phyloP scores from a whole-genome alignment of 306 rosid genomes.

The Lablab purpureus region DNA sequence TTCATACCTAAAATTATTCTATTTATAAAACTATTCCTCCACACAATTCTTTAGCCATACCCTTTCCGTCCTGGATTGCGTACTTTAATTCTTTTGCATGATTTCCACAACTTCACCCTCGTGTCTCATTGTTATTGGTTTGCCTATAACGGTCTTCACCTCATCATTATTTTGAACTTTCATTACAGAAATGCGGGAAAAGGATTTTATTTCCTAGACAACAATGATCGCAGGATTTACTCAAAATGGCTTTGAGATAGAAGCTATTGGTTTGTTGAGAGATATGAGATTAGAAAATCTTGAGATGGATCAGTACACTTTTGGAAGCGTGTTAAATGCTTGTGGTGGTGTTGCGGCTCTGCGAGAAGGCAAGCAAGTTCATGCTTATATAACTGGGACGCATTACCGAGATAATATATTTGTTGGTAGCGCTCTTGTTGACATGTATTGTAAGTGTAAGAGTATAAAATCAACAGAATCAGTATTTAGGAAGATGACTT shows the following conservation, averaged over 20 bases:
- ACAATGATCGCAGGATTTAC: conserved; percentile 80
- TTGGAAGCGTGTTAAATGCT: conserved; percentile 89
- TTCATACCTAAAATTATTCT: too few relatives aligned
- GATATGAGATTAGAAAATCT: conserved; percentile 69
- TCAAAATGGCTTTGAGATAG: conserved; percentile 68
- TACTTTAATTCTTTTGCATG: too few relatives aligned
- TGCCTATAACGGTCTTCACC: too few relatives aligned
- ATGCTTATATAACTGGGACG: conserved; percentile 75
- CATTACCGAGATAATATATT: conserved; percentile 70
- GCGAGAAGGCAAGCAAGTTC: conserved; percentile 82
- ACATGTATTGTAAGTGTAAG: conserved; percentile 91
- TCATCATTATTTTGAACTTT: too few relatives aligned
- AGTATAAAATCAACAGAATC: conserved; percentile 70
- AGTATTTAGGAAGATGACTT: conserved; percentile 75
- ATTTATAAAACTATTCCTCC: too few relatives aligned
- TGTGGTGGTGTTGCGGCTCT: conserved; percentile 76
- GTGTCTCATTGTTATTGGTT: too few relatives aligned
- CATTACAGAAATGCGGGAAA: conserved; percentile 73
- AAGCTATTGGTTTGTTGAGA: conserved; percentile 63
- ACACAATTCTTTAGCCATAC: too few relatives aligned
- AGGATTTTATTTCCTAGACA: conserved; percentile 85
- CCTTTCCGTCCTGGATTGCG: too few relatives aligned
- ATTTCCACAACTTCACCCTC: too few relatives aligned
- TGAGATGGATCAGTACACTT: conserved; percentile 80
- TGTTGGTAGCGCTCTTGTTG: conserved; percentile 93